phyloP scores from a whole-genome alignment of 495 filamentous ascomycete species.

The Pyrenula aspistea region DNA sequence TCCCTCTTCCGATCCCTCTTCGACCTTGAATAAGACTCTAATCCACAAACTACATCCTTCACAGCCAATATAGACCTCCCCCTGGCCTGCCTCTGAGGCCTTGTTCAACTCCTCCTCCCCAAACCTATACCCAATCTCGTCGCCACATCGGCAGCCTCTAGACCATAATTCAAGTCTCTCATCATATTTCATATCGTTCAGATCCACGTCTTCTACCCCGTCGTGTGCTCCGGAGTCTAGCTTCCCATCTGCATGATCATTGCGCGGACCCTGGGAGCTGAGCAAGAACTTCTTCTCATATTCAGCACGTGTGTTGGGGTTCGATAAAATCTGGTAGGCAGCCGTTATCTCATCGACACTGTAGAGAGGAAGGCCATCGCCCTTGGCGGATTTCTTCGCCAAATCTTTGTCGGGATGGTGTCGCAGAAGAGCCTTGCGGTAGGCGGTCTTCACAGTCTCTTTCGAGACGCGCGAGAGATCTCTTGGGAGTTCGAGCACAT shows the following conservation, averaged over 20 bases:
- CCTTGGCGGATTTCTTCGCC: neutral
- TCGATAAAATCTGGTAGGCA: slow-evolving; percentile 61
- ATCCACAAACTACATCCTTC: slow-evolving; percentile 74
- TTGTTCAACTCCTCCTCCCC: slow-evolving; percentile 60
- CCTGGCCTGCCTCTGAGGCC: slow-evolving; percentile 34
- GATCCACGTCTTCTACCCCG: slow-evolving; percentile 68
- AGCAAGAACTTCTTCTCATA: slow-evolving; percentile 41
- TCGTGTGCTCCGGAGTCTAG: slow-evolving; percentile 38
- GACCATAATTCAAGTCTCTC: slow-evolving; percentile 44
- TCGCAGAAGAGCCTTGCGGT: slow-evolving; percentile 62
- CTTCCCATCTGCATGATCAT: slow-evolving; percentile 15
- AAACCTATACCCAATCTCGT: slow-evolving; percentile 57
- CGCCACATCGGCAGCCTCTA: slow-evolving; percentile 69
- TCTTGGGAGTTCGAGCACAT: neutral
- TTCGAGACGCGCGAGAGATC: slow-evolving; percentile 1
- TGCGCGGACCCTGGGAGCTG: slow-evolving; percentile 2
- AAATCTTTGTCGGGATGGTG: slow-evolving; percentile 71
- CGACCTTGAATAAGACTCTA: slow-evolving; percentile 53
- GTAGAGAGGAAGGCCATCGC: slow-evolving; percentile 13
- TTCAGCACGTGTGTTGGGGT: slow-evolving; percentile 40
- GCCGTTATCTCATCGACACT: slow-evolving; percentile 69
- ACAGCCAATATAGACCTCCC: slow-evolving; percentile 68
- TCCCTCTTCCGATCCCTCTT: too few relatives aligned
- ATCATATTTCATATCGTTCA: slow-evolving; percentile 61
- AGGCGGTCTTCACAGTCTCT: slow-evolving; percentile 52